Percentiles rank a stretch among this genome's conserved stretches.
These are phyloP conservation scores for Clathrospora elynae DNA, from an alignment of 2,329 filamentous ascomycete species.

Conservation along the genomic window DNA sequence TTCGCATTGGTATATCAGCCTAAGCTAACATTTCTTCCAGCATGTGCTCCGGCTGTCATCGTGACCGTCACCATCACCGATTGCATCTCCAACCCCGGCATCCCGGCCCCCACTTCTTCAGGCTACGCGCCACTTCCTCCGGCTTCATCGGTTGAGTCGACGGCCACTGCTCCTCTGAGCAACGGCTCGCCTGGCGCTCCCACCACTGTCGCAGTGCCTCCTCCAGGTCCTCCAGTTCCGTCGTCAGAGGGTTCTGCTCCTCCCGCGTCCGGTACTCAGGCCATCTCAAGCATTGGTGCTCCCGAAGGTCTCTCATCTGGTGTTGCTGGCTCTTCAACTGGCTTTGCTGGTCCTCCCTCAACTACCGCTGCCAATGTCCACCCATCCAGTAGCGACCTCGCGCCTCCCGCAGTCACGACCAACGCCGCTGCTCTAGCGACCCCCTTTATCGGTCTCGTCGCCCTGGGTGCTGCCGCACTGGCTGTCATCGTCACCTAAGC, in stretches of 20 bases:
- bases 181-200: conserved; percentile 11
- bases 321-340: conserved; percentile 3
- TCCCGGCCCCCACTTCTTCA: conserved; percentile 12
- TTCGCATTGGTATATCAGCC: conserved; percentile 2
- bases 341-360: conserved; percentile 6
- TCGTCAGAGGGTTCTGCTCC: conserved; percentile 5
- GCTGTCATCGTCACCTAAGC: conserved; percentile 27
- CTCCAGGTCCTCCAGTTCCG: conserved; percentile 5
- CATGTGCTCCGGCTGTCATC: conserved; percentile 27
- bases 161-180: conserved; percentile 19
- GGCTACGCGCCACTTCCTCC: conserved; percentile 14
- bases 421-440: conserved; percentile 28
- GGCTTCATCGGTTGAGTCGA: conserved; percentile 20
- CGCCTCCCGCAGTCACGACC: conserved; percentile 15
- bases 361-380: conserved; percentile 16
- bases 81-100: conserved; percentile 22
- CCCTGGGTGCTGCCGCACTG: conserved; percentile 29
- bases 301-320: conserved; percentile 14
- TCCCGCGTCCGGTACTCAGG: conserved; percentile 12
- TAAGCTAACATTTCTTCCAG: conserved; percentile 20
- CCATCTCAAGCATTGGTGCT: too few species aligned
- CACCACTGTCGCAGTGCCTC: conserved; percentile 15
- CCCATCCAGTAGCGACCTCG: conserved; percentile 13
- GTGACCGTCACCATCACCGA: conserved; percentile 36
- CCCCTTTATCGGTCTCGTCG: conserved; percentile 25